phyloP scores from a whole-genome alignment of 495 filamentous ascomycete genomes.

The Penicillium ochrochloron region DNA sequence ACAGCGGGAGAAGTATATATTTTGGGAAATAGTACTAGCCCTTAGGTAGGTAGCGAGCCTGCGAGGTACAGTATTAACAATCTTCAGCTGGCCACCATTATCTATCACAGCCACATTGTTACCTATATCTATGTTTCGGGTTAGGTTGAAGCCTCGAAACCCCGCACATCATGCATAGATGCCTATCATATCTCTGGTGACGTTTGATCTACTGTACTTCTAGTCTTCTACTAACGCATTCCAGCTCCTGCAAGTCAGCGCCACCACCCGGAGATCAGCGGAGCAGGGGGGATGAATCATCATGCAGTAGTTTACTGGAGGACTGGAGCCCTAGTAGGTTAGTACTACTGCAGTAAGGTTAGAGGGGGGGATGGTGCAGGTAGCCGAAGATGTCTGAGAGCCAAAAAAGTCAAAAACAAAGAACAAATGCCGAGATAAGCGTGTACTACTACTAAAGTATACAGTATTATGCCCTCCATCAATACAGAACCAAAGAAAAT shows the following conservation, averaged over 20 bases:
- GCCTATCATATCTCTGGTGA: not conserved
- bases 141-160: too few species aligned
- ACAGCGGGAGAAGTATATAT: too few species aligned
- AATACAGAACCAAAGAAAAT: not conserved
- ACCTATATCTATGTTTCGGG: too few species aligned
- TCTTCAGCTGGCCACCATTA: too few species aligned
- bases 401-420: not conserved
- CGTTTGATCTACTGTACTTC: not conserved
- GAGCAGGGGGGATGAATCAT: constrained; percentile 13
- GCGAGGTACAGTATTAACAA: too few species aligned
- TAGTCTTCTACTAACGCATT: constrained; percentile 13
- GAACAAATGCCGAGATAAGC: not conserved
- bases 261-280: constrained; percentile 23
- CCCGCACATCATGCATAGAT: not conserved
- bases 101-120: too few species aligned
- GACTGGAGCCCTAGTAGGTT: too few species aligned
- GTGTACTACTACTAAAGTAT: too few species aligned
- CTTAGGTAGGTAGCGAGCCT: too few species aligned
- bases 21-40: too few species aligned
- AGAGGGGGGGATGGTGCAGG: not conserved
- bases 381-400: constrained; percentile 2
- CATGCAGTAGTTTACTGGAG: not conserved
- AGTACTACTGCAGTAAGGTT: not conserved
- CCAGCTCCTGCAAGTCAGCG: constrained; percentile 18
- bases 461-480: not conserved